phyloP scores from a whole-genome alignment of 352 stramenopile species.

The Pythium myriotylum region DNA sequence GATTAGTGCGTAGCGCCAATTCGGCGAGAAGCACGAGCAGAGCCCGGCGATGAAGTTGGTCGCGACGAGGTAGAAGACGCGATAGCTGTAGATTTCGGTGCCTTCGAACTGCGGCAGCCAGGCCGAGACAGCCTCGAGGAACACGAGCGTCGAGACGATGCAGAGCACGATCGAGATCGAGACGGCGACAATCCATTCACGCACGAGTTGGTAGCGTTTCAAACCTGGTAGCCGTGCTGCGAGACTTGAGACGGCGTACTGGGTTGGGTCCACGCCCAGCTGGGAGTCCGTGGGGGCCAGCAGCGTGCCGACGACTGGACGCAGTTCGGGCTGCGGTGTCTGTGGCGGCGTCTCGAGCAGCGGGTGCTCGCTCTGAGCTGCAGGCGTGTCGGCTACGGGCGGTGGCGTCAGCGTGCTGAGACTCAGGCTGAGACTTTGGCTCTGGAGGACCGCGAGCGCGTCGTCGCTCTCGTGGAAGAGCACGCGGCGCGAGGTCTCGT shows the following conservation, averaged over 20 bases:
- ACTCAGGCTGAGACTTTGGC: not conserved
- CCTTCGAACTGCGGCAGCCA: slow-evolving; percentile 35
- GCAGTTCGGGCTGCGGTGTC: not conserved
- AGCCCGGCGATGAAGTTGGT: slow-evolving; percentile 43
- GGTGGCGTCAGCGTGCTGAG: not conserved
- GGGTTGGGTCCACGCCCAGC: slow-evolving; percentile 11
- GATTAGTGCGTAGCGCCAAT: slow-evolving; percentile 52
- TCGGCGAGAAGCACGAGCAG: slow-evolving; percentile 50
- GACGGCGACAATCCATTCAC: slow-evolving; percentile 49
- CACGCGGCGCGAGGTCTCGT: not conserved
- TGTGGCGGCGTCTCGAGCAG: slow-evolving; percentile 2
- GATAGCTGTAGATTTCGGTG: slow-evolving; percentile 58
- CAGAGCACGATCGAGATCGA: slow-evolving; percentile 37
- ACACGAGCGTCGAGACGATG: slow-evolving; percentile 33
- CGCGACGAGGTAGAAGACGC: slow-evolving; percentile 46
- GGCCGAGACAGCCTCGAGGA: slow-evolving; percentile 32
- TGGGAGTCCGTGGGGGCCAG: not conserved
- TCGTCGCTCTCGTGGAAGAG: slow-evolving; percentile 12
- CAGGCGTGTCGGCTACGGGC: not conserved
- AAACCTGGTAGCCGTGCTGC: slow-evolving; percentile 1
- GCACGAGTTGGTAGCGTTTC: slow-evolving; percentile 26
- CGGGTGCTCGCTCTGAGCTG: not conserved
- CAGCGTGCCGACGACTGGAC: not conserved
- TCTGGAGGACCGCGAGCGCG: slow-evolving; percentile 20
- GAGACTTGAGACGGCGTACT: slow-evolving; percentile 16